These are phyloP conservation scores for Thozetella sp. DNA, from an alignment of 495 filamentous ascomycete genomes.

Conservation along the genomic window DNA sequence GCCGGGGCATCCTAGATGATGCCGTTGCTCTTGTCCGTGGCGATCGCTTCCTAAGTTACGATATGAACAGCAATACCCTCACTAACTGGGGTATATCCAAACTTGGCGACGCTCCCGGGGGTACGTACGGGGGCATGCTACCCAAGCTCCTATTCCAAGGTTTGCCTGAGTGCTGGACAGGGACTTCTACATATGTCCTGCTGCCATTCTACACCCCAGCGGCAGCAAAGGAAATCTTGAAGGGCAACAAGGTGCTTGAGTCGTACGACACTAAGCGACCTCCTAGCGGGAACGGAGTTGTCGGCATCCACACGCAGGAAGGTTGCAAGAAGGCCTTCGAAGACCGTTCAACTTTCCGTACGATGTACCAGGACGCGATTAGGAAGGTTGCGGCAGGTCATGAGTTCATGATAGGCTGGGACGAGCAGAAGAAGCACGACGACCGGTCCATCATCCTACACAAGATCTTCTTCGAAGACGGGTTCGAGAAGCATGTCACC, in stretches of 20 bases:
- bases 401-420: slow-evolving; percentile 43
- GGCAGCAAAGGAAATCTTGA: slow-evolving; percentile 51
- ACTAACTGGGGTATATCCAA: slow-evolving; percentile 32
- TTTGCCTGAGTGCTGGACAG: neutral
- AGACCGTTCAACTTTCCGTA: slow-evolving; percentile 37
- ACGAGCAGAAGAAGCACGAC: slow-evolving; percentile 33
- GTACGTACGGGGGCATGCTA: slow-evolving; percentile 29
- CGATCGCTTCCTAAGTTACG: slow-evolving; percentile 1
- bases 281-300: slow-evolving; percentile 20
- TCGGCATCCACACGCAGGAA: slow-evolving; percentile 35
- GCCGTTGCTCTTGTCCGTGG: neutral
- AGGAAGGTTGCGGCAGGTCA: slow-evolving; percentile 31
- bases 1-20: slow-evolving; percentile 1
- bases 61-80: slow-evolving; percentile 9
- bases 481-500: slow-evolving; percentile 34
- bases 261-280: slow-evolving; percentile 34
- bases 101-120: slow-evolving; percentile 16
- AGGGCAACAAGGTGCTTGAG: slow-evolving; percentile 45
- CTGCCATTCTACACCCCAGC: slow-evolving; percentile 40
- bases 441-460: slow-evolving; percentile 28
- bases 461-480: slow-evolving; percentile 39
- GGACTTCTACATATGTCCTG: slow-evolving; percentile 37
- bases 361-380: slow-evolving; percentile 39
- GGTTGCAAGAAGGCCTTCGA: slow-evolving; percentile 37
- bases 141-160: slow-evolving; percentile 3